A percentile compares a stretch with the other conserved stretches of the same genome.
Conservation (phyloP, 2,329 filamentous ascomycete genomes). For the Chaetomium globosum region DNA sequence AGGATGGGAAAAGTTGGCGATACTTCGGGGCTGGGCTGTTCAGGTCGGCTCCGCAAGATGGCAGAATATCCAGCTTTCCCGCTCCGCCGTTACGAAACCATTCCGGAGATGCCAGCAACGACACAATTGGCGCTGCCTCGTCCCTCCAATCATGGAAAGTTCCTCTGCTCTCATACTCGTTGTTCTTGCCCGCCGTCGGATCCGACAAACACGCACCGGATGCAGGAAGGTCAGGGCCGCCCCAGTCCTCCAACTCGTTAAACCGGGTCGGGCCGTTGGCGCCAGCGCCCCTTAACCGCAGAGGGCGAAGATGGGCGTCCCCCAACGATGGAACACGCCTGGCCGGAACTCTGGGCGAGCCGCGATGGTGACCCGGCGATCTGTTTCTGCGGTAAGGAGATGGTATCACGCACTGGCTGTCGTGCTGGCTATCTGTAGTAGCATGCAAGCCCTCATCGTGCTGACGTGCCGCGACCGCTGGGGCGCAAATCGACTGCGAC, state of each 20-base stretch:
- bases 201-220: slow-evolving; percentile 5
- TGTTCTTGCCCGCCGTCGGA: slow-evolving; percentile 18
- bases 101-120: slow-evolving; percentile 7
- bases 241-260: not conserved
- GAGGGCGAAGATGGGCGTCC: slow-evolving; percentile 1
- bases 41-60: slow-evolving; percentile 20
- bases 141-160: not conserved
- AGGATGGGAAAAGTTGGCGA: slow-evolving; percentile 15
- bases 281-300: slow-evolving; percentile 10
- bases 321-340: slow-evolving; percentile 3
- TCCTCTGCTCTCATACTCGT: not conserved
- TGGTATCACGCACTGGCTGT: slow-evolving; percentile 22
- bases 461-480: slow-evolving; percentile 28
- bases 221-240: not conserved
- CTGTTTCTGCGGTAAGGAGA: slow-evolving; percentile 16
- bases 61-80: slow-evolving; percentile 8
- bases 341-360: not conserved
- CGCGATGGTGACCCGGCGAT: slow-evolving; percentile 13
- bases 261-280: slow-evolving; percentile 33
- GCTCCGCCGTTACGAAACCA: slow-evolving; percentile 16
- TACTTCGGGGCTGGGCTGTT: slow-evolving; percentile 23
- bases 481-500: slow-evolving; percentile 28
- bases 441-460: slow-evolving; percentile 29
- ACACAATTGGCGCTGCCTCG: slow-evolving; percentile 13
- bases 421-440: slow-evolving; percentile 25